phyloP scores from a whole-genome alignment of 805 yeast genomes.

The Tetrapisispora iriomotensis region DNA sequence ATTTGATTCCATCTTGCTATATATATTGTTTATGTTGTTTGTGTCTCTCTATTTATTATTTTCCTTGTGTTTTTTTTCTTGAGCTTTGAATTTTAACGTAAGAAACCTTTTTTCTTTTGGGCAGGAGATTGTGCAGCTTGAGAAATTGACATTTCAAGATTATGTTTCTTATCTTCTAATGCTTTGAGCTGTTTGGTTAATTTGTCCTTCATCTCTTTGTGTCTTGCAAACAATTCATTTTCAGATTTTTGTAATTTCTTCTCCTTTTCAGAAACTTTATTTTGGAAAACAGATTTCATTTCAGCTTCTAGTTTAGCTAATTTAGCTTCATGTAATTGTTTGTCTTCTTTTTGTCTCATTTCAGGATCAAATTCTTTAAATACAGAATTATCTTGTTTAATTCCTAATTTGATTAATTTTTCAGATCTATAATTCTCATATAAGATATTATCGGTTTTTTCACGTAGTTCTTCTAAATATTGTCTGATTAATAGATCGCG shows the following conservation, averaged over 20 bases:
- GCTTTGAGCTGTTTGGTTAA: constrained; percentile 78
- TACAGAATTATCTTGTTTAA: constrained; percentile 86
- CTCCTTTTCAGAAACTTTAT: constrained; percentile 93
- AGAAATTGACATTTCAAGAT: constrained; percentile 44
- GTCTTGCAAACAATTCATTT: constrained; percentile 90
- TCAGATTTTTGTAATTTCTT: constrained; percentile 94
- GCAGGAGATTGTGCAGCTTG: constrained; percentile 39
- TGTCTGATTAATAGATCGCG: constrained; percentile 83
- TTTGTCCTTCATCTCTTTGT: constrained; percentile 95
- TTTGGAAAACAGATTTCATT: constrained; percentile 94
- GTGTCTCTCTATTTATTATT: background rate
- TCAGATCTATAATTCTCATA: constrained; percentile 87
- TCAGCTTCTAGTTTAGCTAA: constrained; percentile 90
- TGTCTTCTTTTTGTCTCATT: constrained; percentile 87
- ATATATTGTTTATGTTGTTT: background rate
- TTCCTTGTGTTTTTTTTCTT: background rate
- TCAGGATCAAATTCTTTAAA: constrained; percentile 92
- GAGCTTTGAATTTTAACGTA: constrained; percentile 37
- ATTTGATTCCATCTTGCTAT: too few relatives aligned
- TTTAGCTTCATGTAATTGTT: constrained; percentile 85
- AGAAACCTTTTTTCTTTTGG: constrained; percentile 67
- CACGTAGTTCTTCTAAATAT: constrained; percentile 89
- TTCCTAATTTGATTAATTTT: constrained; percentile 72
- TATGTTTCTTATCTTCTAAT: constrained; percentile 82
- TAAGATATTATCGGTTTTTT: constrained; percentile 60